Conservation (phyloP, 441 rosid genomes). For the Adansonia grandidieri region DNA sequence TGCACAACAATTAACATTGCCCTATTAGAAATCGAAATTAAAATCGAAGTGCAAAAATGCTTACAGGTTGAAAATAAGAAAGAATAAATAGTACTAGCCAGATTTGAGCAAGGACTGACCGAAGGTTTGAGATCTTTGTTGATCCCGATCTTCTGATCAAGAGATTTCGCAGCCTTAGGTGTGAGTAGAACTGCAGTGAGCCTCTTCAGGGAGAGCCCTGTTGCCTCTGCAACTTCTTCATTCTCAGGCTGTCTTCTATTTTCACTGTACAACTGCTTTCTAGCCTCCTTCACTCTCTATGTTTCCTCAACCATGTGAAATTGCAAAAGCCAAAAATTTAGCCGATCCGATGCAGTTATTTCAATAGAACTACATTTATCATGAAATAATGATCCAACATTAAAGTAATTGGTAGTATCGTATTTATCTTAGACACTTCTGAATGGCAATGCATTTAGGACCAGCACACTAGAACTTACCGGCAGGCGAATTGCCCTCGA, state of each 20-base stretch:
- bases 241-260: slow-evolving; percentile 72
- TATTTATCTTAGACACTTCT: neutral
- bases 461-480: slow-evolving; percentile 45
- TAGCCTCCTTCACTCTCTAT: slow-evolving; percentile 84
- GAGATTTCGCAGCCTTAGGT: slow-evolving; percentile 83
- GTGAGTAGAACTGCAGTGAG: slow-evolving; percentile 69
- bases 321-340: slow-evolving; percentile 40
- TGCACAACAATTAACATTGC: slow-evolving; percentile 21
- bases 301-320: slow-evolving; percentile 92
- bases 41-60: neutral
- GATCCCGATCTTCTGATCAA: slow-evolving; percentile 82
- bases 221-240: slow-evolving; percentile 82
- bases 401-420: slow-evolving; percentile 14
- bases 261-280: slow-evolving; percentile 69
- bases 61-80: neutral
- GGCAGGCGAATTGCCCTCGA: slow-evolving; percentile 89
- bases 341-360: neutral
- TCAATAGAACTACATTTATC: slow-evolving; percentile 3
- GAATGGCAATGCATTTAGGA: slow-evolving; percentile 16
- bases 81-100: neutral
- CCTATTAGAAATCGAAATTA: neutral
- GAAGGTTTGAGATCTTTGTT: slow-evolving; percentile 78
- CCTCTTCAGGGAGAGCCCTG: slow-evolving; percentile 88
- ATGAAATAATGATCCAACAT: neutral
- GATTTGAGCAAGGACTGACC: slow-evolving; percentile 41